A percentile compares a stretch with the other conserved stretches of the same genome.
Evolutionary conservation across 805 yeast species (phyloP).

Genomic region (Metschnikowia corniflorae): DNA sequence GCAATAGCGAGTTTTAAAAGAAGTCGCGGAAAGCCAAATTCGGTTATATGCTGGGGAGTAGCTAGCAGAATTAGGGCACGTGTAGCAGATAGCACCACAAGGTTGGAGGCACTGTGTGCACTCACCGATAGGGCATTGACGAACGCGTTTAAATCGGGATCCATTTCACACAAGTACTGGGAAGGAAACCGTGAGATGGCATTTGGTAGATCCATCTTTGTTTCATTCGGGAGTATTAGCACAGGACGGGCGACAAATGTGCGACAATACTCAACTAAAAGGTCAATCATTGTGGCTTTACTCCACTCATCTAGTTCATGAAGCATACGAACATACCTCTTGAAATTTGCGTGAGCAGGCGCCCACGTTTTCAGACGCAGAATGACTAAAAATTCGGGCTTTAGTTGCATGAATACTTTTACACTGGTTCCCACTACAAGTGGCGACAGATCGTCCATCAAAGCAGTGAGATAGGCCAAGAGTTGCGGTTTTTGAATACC

Average conservation of each 20-base stretch:
- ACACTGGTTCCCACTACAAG: slow-evolving; percentile 71
- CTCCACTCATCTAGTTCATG: slow-evolving; percentile 69
- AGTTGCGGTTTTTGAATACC: slow-evolving; percentile 47
- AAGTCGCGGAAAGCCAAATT: slow-evolving; percentile 47
- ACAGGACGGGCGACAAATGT: slow-evolving; percentile 55
- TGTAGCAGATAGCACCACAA: slow-evolving; percentile 59
- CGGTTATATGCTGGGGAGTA: slow-evolving; percentile 50
- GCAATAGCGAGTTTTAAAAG: slow-evolving; percentile 44
- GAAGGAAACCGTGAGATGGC: slow-evolving; percentile 21
- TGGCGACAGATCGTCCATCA: slow-evolving; percentile 64
- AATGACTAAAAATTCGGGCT: slow-evolving; percentile 16
- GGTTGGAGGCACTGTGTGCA: slow-evolving; percentile 49
- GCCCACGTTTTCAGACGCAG: slow-evolving; percentile 45
- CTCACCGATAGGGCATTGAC: slow-evolving; percentile 46
- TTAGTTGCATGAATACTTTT: slow-evolving; percentile 47
- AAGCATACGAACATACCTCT: slow-evolving; percentile 50
- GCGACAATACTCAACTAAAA: slow-evolving; percentile 65
- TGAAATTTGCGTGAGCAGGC: slow-evolving; percentile 66
- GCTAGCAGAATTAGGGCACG: slow-evolving; percentile 56
- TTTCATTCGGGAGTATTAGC: slow-evolving; percentile 28
- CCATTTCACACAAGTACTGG: slow-evolving; percentile 38
- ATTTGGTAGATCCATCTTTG: slow-evolving; percentile 40
- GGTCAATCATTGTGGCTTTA: slow-evolving; percentile 54
- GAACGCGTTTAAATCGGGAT: slow-evolving; percentile 57
- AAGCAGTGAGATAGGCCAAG: slow-evolving; percentile 42